These are phyloP conservation scores for Omphalotus guepiniiformis DNA, from an alignment of 768 basidiomycete genomes.

Conservation along the genomic window DNA sequence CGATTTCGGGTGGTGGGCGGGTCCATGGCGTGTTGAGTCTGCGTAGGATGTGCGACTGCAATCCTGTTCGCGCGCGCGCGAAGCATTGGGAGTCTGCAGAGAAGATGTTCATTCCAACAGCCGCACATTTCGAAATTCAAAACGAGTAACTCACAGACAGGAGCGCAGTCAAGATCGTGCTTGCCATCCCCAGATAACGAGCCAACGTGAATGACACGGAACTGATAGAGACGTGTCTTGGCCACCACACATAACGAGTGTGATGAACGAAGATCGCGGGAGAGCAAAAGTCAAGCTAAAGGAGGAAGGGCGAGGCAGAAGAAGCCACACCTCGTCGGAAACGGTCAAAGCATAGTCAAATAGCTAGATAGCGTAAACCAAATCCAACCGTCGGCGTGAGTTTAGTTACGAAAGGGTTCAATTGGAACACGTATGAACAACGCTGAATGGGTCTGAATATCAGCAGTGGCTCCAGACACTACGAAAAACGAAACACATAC, in stretches of 20 bases:
- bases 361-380: not conserved
- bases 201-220: conserved; percentile 11
- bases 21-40: too few species aligned
- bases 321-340: conserved; percentile 11
- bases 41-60: too few species aligned
- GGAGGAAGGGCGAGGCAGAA: not conserved
- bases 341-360: conserved; percentile 13
- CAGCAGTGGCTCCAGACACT: not conserved
- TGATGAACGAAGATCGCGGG: not conserved
- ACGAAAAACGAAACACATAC: not conserved
- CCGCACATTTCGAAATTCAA: not conserved
- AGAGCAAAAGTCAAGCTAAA: not conserved
- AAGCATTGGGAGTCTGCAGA: not conserved
- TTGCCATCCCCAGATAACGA: conserved; percentile 15
- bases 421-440: not conserved
- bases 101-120: not conserved
- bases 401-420: not conserved
- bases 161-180: conserved; percentile 11
- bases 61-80: too few species aligned
- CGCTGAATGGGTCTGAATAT: too few species aligned
- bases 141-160: conserved; percentile 11
- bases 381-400: not conserved
- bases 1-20: too few species aligned
- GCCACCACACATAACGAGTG: conserved; percentile 14
- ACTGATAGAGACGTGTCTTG: conserved; percentile 11